Percentiles rank a stretch among this genome's conserved stretches.
phyloP scores from a whole-genome alignment of 805 yeast species.

The Ogataea trehalophila region DNA sequence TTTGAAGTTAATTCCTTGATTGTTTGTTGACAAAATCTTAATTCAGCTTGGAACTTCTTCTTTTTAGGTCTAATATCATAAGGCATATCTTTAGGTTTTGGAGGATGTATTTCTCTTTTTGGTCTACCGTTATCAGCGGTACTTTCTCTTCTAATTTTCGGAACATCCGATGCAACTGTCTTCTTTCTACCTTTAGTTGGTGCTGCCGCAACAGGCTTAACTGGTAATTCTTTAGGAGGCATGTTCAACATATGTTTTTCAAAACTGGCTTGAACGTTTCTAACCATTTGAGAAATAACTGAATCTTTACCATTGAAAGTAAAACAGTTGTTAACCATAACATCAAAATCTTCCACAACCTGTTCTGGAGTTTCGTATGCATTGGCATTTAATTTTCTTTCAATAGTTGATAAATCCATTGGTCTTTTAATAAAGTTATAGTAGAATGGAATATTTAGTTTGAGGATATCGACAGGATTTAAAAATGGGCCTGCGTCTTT shows the following conservation, averaged over 20 bases:
- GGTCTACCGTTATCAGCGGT: conserved; percentile 72
- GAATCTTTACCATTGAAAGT: conserved; percentile 83
- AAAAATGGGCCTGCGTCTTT: conserved; percentile 91
- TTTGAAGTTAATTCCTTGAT: conserved; percentile 78
- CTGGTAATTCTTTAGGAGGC: conserved; percentile 59
- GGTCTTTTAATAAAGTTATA: conserved; percentile 80
- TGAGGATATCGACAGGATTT: conserved; percentile 84
- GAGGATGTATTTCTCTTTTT: conserved; percentile 94
- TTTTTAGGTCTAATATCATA: conserved; percentile 87
- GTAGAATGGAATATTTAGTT: conserved; percentile 86
- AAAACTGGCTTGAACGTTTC: conserved; percentile 84
- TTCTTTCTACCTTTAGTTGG: conserved; percentile 28
- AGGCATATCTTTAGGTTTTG: conserved; percentile 89
- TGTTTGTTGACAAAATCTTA: conserved; percentile 78
- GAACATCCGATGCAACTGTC: conserved; percentile 42
- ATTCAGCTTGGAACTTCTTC: conserved; percentile 85
- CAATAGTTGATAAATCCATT: conserved; percentile 92
- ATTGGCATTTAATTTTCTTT: conserved; percentile 62
- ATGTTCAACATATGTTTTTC: conserved; percentile 89
- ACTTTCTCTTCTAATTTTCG: conserved; percentile 70
- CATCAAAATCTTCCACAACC: conserved; percentile 71
- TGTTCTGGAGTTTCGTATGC: conserved; percentile 71
- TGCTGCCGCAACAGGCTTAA: conserved; percentile 19
- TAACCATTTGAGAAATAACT: conserved; percentile 86
- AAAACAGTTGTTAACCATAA: conserved; percentile 79